phyloP scores from a whole-genome alignment of 225 moss, liverwort and hornwort genomes.

The Pseudisothecium myosuroides region DNA sequence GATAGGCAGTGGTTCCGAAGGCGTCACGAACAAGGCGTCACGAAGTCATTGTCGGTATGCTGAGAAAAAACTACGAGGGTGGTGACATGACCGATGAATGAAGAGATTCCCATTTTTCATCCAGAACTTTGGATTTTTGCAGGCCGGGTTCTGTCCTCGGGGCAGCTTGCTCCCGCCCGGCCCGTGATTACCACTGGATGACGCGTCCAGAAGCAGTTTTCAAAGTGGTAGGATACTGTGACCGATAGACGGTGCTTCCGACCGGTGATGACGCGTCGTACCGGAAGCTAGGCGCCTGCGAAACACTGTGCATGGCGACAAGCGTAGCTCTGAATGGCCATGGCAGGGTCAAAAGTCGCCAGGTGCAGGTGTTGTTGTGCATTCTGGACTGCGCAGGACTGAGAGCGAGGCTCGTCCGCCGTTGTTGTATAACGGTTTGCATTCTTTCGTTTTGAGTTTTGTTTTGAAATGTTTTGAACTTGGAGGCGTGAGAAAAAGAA shows the following conservation, averaged over 20 bases:
- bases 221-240: background rate
- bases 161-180: background rate
- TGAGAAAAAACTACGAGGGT: background rate
- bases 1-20: background rate
- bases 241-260: background rate
- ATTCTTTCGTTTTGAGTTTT: background rate
- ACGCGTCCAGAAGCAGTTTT: background rate
- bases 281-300: background rate
- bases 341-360: background rate
- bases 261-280: background rate
- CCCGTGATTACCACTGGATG: background rate
- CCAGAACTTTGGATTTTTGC: background rate
- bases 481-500: background rate
- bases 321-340: background rate
- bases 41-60: slow-evolving; percentile 2
- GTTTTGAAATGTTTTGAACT: background rate
- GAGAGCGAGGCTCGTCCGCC: background rate
- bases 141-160: background rate
- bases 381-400: background rate
- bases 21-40: background rate
- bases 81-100: background rate
- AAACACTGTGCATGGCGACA: background rate
- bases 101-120: background rate
- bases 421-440: background rate
- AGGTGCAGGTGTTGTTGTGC: background rate